Evolutionary conservation across 176 grass and related monocot species (phyloP).

Genomic region (Cenchrus americanus): DNA sequence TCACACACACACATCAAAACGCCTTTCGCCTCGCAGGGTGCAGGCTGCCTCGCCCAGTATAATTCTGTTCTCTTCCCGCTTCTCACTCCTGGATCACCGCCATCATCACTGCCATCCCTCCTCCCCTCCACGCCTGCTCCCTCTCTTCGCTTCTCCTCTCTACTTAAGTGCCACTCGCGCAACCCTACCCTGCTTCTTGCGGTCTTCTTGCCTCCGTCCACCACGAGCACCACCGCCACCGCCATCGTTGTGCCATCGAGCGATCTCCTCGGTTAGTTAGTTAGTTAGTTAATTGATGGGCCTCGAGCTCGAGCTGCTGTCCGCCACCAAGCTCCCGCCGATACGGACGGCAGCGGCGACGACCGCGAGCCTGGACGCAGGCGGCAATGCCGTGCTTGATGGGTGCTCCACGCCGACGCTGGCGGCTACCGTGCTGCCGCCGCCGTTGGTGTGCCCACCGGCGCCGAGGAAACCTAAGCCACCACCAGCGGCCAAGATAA

Average conservation of each 20-base stretch:
- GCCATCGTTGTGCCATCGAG: too few species aligned
- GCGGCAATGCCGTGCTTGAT: background rate
- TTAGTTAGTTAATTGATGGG: conserved; percentile 39
- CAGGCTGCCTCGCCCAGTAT: conserved; percentile 32
- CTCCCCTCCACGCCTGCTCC: conserved; percentile 49
- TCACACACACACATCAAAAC: background rate
- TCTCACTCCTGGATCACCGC: conserved; percentile 32
- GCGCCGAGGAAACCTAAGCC: conserved; percentile 58
- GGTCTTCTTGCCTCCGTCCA: background rate
- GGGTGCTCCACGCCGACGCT: conserved; percentile 55
- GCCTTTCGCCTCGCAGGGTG: conserved; percentile 34
- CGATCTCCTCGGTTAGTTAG: background rate
- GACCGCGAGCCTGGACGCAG: background rate
- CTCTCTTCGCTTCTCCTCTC: background rate
- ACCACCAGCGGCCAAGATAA: conserved; percentile 1
- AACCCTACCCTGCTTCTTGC: conserved; percentile 47
- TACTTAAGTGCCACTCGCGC: conserved; percentile 47
- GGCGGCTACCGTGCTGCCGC: conserved; percentile 13
- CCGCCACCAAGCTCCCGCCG: conserved; percentile 22
- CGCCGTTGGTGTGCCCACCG: conserved; percentile 43
- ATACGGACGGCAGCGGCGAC: conserved; percentile 16
- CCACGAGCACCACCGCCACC: background rate
- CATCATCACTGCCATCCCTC: conserved; percentile 44
- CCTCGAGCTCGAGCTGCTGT: conserved; percentile 35
- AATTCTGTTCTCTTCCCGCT: conserved; percentile 29